Evolutionary conservation across 495 filamentous ascomycete genomes (phyloP), one percentile per base, ranked within the genome.

Genomic region (Hypoxylon subgilvum): DNA sequence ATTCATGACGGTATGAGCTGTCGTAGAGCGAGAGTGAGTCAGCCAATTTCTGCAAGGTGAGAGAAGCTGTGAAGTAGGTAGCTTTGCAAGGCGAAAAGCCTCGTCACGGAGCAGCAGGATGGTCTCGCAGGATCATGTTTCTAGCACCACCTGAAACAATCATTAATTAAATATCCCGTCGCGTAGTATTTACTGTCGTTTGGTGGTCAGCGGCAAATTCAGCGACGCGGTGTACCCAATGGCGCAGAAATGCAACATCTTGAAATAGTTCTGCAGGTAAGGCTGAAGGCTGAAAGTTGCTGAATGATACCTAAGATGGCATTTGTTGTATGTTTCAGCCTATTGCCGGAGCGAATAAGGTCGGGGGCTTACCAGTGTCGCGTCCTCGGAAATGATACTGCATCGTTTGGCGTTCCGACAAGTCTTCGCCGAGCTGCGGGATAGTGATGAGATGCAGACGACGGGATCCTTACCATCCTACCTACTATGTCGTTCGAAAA

Each of bases 61-160:
- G n/a, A n/a, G n/a, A n/a, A n/a, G n/a, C n/a, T n/a, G n/a, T n/a
- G n/a, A n/a, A n/a, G n/a, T n/a, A n/a, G n/a, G n/a, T 17, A 14
- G 18, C 4, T 13, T 23, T 51, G 18, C 3, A 9, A 6, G 16
- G n/a, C 12, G 22, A 34, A n/a, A 19, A 22, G 38, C 49, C 48
- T 44, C 38, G 55, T 34, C 49, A 43, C 27, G 19, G 39, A 32
- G 28, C n/a, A 47, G 42, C 41, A n/a, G n/a, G n/a, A 39, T 53
- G 31, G 42, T 43, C 43, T 49, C 36, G 60, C 9, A 64, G 61
- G 54, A 58, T 59, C 45, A 39, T 16, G 8, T 42, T 40, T 35
- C 40, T 34, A 50, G 61, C 61, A 46, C 54, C 25, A 64, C 61
- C 61, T 64, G 61, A 64, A 64, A 64, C 61, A 51, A 53, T 27